phyloP scores from a whole-genome alignment of 208 protist species.

The Crithidia sp. region DNA sequence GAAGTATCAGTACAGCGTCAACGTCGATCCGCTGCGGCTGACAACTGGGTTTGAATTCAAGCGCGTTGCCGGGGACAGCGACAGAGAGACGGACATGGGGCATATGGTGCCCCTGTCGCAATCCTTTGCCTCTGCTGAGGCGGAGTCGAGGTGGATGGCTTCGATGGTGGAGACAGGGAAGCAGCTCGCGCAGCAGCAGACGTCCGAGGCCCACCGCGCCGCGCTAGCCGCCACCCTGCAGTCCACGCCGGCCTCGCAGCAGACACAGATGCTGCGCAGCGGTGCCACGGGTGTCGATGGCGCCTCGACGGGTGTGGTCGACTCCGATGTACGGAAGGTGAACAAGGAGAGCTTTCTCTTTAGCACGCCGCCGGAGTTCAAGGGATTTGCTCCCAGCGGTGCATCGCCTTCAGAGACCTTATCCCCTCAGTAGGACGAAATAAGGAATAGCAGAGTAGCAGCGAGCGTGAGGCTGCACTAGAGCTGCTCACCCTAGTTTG shows the following conservation, averaged over 20 bases:
- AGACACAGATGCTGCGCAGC: not conserved
- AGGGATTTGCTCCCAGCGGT: conserved; percentile 45
- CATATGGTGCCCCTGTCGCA: conserved; percentile 1
- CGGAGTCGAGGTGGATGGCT: conserved; percentile 25
- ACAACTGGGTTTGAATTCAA: conserved; percentile 57
- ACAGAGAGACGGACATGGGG: not conserved
- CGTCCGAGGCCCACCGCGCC: conserved; percentile 8
- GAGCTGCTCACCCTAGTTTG: too few species aligned
- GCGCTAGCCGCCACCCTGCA: conserved; percentile 17
- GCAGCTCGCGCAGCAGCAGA: conserved; percentile 38
- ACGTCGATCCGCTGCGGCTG: conserved; percentile 60
- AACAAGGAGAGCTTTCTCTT: conserved; percentile 61
- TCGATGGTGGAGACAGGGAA: conserved; percentile 31
- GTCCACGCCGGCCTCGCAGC: conserved; percentile 29
- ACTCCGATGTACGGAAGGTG: conserved; percentile 32
- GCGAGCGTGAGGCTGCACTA: too few species aligned
- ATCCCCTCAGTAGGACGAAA: not conserved
- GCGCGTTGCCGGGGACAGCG: not conserved
- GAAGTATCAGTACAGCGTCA: conserved; percentile 61
- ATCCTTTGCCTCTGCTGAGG: conserved; percentile 2
- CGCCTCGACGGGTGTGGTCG: conserved; percentile 18
- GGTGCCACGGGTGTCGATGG: not conserved
- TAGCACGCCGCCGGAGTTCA: conserved; percentile 79
- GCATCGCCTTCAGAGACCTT: conserved; percentile 2
- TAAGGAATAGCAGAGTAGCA: too few species aligned